A percentile compares a stretch with the other conserved stretches of the same genome.
Conservation (phyloP, 1,284 basidiomycete species). For the Tilletiopsis washingtonensis region DNA sequence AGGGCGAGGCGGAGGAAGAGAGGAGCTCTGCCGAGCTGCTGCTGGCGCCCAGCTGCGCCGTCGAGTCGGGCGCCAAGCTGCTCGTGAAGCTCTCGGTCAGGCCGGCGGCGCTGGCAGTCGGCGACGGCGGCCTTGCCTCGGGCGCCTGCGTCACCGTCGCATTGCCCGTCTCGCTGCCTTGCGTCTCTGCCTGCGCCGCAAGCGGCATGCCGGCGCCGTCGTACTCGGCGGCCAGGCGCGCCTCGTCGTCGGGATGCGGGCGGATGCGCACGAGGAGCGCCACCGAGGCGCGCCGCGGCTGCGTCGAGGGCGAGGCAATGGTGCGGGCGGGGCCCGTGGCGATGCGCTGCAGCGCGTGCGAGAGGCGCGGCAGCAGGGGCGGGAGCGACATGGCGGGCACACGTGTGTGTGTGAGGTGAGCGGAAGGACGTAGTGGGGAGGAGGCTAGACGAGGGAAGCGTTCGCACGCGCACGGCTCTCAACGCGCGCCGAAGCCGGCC, state of each 20-base stretch:
- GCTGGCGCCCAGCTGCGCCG: neutral
- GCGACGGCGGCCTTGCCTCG: slow-evolving; percentile 9
- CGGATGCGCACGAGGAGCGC: slow-evolving; percentile 43
- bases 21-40: slow-evolving; percentile 3
- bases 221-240: slow-evolving; percentile 31
- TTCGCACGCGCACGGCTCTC: too few species aligned
- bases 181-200: too few species aligned
- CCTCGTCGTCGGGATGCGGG: slow-evolving; percentile 37
- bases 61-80: neutral
- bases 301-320: slow-evolving; percentile 42
- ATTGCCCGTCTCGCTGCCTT: slow-evolving; percentile 9
- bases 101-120: slow-evolving; percentile 9
- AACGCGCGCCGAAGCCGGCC: too few species aligned
- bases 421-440: too few species aligned
- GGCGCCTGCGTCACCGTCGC: slow-evolving; percentile 6
- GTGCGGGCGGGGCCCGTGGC: slow-evolving; percentile 33
- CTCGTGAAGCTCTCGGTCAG: neutral
- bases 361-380: slow-evolving; percentile 13
- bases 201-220: slow-evolving; percentile 16
- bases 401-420: too few species aligned
- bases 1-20: too few species aligned
- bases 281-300: slow-evolving; percentile 43
- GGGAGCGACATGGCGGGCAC: too few species aligned
- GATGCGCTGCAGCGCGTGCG: slow-evolving; percentile 40
- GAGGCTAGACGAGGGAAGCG: too few species aligned